Evolutionary conservation across 352 stramenopile genomes (phyloP).

Genomic region (Pythium biforme): DNA sequence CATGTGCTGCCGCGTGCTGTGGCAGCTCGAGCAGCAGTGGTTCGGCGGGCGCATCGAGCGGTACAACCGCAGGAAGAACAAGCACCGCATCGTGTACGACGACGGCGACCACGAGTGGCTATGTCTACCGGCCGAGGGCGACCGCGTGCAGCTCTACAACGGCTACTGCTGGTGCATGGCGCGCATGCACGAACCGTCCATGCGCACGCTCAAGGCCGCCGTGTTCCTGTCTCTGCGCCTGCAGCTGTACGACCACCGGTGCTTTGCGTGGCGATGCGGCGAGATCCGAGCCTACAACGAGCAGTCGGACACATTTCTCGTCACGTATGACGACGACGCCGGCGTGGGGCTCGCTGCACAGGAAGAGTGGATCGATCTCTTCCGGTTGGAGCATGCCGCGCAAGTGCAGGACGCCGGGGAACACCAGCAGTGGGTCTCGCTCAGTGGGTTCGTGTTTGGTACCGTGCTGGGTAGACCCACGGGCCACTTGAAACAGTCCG

Average conservation of each 20-base stretch:
- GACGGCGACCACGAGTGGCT: slow-evolving; percentile 82
- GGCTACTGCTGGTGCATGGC: slow-evolving; percentile 73
- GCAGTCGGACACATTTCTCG: slow-evolving; percentile 49
- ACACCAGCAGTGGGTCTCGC: slow-evolving; percentile 61
- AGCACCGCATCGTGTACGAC: slow-evolving; percentile 71
- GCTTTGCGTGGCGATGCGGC: slow-evolving; percentile 49
- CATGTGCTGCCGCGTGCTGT: slow-evolving; percentile 62
- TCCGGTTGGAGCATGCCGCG: slow-evolving; percentile 54
- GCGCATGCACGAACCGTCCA: slow-evolving; percentile 55
- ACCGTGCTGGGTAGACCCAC: slow-evolving; percentile 37
- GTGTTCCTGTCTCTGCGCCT: slow-evolving; percentile 50
- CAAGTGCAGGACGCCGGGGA: slow-evolving; percentile 60
- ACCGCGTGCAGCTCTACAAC: slow-evolving; percentile 70
- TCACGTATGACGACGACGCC: slow-evolving; percentile 44
- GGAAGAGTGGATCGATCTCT: slow-evolving; percentile 63
- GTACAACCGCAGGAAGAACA: slow-evolving; percentile 63
- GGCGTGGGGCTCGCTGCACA: background rate
- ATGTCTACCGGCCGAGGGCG: slow-evolving; percentile 32
- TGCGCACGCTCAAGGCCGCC: slow-evolving; percentile 47
- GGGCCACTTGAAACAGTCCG: slow-evolving; percentile 24
- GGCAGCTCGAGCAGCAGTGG: slow-evolving; percentile 77
- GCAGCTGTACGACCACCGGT: slow-evolving; percentile 52
- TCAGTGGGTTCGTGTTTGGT: slow-evolving; percentile 75
- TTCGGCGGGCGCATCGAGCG: slow-evolving; percentile 51
- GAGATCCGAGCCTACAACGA: slow-evolving; percentile 54